Base-by-base conservation (phyloP, 306 rosid species). In the Herpetospermum pedunculosum region DNA sequence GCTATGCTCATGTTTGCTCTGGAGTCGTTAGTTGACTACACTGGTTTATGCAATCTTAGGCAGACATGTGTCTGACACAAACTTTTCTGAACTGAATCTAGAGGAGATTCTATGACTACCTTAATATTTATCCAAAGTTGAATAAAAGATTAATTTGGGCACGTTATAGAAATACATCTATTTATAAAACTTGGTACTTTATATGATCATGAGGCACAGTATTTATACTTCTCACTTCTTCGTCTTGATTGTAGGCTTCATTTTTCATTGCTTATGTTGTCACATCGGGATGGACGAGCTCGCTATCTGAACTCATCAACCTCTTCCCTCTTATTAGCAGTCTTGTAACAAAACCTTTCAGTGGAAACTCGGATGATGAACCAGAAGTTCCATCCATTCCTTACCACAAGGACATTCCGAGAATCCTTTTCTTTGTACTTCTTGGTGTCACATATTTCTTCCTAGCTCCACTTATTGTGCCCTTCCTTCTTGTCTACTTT, bases 191-290 rank as follows among this genome's bases (percentile, higher is more conserved):
- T 67, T 11, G 10, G 34, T 23, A 14, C 53, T 40, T 67, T 67
- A 44, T 67, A 67, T 41, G 52, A 67, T 21, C 46, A 63, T 37
- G 70, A 1, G 70, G 70, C 47, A 12, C 38, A 3, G 9, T 35
- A n/a, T 63, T 40, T 44, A 67, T 67, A 40, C 18, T 41, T 69
- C 8, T 44, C 23, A 15, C 37, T 26, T 26, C 53, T 49, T 49
- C 62, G 7, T 52, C 79, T 74, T 82, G 72, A 57, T 35, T 84
- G 82, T 59, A 94, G 97, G 91, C 97, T 44, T 94, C 97, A 12
- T 94, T 94, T 84, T 94, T 94, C 78, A 91, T 94, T 57, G 92
- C 97, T 46, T 94, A 91, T 57, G 99, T 94, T 49, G 95, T 94
- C 75, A 91, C 99, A 6, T 80, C 96, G 57, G 99, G 97, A 83